Conservation (phyloP, 306 rosid species). For the Carpinus fangiana region DNA sequence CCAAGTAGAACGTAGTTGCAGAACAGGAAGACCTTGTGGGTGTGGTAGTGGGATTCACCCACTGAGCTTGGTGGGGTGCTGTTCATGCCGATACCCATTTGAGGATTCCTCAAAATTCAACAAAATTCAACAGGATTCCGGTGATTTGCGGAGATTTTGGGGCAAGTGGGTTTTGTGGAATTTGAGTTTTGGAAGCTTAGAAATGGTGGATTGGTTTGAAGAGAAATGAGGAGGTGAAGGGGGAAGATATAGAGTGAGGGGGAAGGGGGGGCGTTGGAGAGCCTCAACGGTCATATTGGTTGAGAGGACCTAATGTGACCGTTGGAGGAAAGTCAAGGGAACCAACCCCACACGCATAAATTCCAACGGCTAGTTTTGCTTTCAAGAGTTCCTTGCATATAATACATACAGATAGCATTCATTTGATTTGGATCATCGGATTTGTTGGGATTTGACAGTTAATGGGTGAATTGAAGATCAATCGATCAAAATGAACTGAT, state of each 20-base stretch:
- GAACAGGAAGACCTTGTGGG: slow-evolving; percentile 74
- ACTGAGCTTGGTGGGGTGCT: slow-evolving; percentile 5
- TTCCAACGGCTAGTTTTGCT: slow-evolving; percentile 28
- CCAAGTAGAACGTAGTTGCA: slow-evolving; percentile 88
- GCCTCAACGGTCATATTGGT: slow-evolving; percentile 23
- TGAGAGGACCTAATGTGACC: slow-evolving; percentile 26
- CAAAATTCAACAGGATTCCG: neutral
- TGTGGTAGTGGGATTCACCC: slow-evolving; percentile 50
- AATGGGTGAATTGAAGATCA: neutral
- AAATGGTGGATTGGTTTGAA: neutral
- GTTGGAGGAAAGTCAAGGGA: slow-evolving; percentile 1
- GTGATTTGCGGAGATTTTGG: neutral
- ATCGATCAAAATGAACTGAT: neutral
- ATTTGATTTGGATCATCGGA: neutral
- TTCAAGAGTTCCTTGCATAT: neutral
- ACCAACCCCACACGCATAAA: neutral
- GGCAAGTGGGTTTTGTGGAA: neutral
- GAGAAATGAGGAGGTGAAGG: neutral
- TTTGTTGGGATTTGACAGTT: neutral
- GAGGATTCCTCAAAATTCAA: neutral
- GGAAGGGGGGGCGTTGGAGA: neutral
- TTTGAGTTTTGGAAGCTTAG: neutral
- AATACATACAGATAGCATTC: neutral
- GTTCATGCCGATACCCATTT: slow-evolving; percentile 47
- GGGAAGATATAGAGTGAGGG: slow-evolving; percentile 19